Conservation (phyloP, 768 basidiomycete species). For the Boletus pseudopeckii region DNA sequence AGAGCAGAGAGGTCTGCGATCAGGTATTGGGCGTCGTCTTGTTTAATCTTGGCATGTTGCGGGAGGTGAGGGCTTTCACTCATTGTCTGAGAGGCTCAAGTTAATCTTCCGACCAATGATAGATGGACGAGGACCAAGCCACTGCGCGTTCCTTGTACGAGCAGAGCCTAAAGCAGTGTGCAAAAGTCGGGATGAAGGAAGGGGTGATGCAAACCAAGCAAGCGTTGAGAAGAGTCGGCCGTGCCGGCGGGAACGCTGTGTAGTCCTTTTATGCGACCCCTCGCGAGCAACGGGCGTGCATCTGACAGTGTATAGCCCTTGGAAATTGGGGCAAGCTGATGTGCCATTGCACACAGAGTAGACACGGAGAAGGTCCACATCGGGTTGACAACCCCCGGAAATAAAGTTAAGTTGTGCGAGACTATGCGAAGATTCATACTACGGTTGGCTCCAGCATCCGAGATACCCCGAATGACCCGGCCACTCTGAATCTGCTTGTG, state of each 20-base stretch:
- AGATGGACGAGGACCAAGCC: constrained; percentile 35
- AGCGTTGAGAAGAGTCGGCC: constrained; percentile 32
- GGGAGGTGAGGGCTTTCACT: constrained; percentile 33
- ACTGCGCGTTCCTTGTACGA: constrained; percentile 31
- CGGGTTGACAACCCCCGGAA: too few species aligned
- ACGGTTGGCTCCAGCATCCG: too few species aligned
- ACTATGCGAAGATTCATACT: too few species aligned
- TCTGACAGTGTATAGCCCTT: background rate
- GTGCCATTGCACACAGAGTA: background rate
- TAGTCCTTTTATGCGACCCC: background rate
- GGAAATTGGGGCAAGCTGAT: too few species aligned
- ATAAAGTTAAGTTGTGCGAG: too few species aligned
- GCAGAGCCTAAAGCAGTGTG: constrained; percentile 32
- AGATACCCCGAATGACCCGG: too few species aligned
- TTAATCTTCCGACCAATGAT: background rate
- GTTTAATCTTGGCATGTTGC: constrained; percentile 59
- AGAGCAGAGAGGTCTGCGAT: constrained; percentile 44
- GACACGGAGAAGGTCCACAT: too few species aligned
- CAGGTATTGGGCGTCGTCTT: constrained; percentile 52
- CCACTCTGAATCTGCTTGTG: too few species aligned
- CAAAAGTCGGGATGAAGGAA: constrained; percentile 30
- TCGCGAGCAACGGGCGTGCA: background rate
- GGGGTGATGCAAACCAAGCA: constrained; percentile 35
- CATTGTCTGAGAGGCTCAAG: background rate
- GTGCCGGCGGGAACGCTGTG: background rate